Conservation (phyloP, 192 early-diverging fungal genomes). For the Spizellomyces punctatus region DNA sequence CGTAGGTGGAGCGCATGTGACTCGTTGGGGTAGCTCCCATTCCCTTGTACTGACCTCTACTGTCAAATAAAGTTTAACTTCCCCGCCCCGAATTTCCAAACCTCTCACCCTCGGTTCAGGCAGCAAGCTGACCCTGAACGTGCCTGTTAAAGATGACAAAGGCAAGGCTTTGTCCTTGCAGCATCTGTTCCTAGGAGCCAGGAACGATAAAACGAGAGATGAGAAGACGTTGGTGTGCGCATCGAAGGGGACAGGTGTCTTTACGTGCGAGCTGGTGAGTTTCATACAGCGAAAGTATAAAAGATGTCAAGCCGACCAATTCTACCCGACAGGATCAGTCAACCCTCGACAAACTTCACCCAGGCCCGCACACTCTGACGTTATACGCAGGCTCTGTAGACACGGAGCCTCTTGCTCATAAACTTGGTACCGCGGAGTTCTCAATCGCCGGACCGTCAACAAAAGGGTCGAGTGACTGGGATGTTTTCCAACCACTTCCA, state of each 20-base stretch:
- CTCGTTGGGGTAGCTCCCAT: too few species aligned
- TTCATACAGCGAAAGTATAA: background rate
- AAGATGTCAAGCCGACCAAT: too few species aligned
- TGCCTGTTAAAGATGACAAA: background rate
- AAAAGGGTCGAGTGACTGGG: background rate
- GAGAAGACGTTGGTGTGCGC: constrained; percentile 14
- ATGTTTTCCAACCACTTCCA: constrained; percentile 26
- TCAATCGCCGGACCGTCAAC: constrained; percentile 2
- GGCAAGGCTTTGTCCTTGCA: constrained; percentile 9
- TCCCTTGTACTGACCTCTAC: too few species aligned
- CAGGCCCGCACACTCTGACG: constrained; percentile 23
- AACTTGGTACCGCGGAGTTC: constrained; percentile 27
- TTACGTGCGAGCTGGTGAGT: constrained; percentile 27
- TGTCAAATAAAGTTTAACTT: too few species aligned
- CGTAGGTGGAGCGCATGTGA: too few species aligned
- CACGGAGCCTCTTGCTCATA: background rate
- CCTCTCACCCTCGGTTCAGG: too few species aligned
- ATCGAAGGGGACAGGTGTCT: constrained; percentile 14
- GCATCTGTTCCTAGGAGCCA: constrained; percentile 21
- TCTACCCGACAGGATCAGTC: background rate
- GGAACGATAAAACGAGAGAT: background rate
- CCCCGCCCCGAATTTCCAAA: too few species aligned
- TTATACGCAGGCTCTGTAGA: constrained; percentile 16
- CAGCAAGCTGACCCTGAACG: background rate
- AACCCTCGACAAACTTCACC: too few species aligned